These are phyloP conservation scores for Gossypium sturtianum DNA, from an alignment of 345 rosid species.

Conservation along the genomic window DNA sequence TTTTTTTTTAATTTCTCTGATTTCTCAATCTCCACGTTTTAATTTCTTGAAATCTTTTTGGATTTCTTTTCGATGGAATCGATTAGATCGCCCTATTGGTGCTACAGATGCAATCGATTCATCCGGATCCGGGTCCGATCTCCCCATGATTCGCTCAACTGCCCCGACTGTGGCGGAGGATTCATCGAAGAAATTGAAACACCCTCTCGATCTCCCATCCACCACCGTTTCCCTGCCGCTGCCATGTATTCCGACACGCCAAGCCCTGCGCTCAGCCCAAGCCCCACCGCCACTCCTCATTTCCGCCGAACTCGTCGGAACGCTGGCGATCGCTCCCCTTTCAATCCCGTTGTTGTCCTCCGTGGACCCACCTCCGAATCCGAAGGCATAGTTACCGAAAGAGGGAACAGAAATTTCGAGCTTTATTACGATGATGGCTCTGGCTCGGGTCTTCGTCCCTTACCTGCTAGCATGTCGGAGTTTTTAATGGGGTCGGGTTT, in stretches of 20 bases:
- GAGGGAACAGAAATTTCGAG: slow-evolving; percentile 40
- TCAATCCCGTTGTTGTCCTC: slow-evolving; percentile 59
- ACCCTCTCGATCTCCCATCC: slow-evolving; percentile 25
- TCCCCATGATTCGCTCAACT: slow-evolving; percentile 27
- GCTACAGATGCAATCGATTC: slow-evolving; percentile 48
- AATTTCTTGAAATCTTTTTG: background rate
- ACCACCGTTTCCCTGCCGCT: slow-evolving; percentile 22
- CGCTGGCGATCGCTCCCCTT: slow-evolving; percentile 56
- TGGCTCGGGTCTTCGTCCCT: slow-evolving; percentile 53
- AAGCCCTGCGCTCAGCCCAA: slow-evolving; percentile 18
- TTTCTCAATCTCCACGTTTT: background rate
- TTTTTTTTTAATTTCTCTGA: background rate
- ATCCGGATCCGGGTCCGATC: slow-evolving; percentile 23
- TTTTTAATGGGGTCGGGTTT: slow-evolving; percentile 75
- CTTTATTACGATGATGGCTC: slow-evolving; percentile 58
- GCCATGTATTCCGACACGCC: slow-evolving; percentile 22
- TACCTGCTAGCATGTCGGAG: slow-evolving; percentile 62
- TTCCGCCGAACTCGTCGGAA: slow-evolving; percentile 35
- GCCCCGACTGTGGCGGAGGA: slow-evolving; percentile 51
- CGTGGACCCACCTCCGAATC: slow-evolving; percentile 34
- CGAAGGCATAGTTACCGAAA: slow-evolving; percentile 20
- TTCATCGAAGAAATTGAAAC: slow-evolving; percentile 46
- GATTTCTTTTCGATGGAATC: slow-evolving; percentile 25
- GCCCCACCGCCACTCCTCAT: slow-evolving; percentile 19
- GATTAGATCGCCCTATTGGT: slow-evolving; percentile 45